These are phyloP conservation scores for Artomyces pyxidatus DNA, from an alignment of 768 basidiomycete genomes.

Conservation along the genomic window DNA sequence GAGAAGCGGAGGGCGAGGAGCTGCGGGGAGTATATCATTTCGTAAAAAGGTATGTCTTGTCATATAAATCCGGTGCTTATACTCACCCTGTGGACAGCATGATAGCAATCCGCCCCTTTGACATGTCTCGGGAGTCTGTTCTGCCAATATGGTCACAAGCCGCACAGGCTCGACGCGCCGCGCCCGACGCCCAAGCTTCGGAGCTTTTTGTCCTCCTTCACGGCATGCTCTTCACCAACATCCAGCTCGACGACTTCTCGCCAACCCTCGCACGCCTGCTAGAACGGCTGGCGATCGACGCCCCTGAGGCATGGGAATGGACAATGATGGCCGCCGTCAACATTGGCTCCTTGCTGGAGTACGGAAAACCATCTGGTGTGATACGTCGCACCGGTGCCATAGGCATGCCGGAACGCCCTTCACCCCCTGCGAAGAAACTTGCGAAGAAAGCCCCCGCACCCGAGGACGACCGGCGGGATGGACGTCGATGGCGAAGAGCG, in stretches of 20 bases:
- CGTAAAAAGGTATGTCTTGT: conserved; percentile 68
- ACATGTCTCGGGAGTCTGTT: conserved; percentile 83
- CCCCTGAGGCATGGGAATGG: conserved; percentile 82
- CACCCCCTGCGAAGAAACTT: conserved; percentile 30
- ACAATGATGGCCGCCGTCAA: conserved; percentile 93
- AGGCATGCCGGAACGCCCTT: conserved; percentile 30
- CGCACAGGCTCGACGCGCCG: conserved; percentile 63
- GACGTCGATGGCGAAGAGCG: conserved; percentile 50
- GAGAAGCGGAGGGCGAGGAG: conserved; percentile 79
- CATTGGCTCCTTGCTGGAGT: conserved; percentile 77
- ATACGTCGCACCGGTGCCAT: conserved; percentile 50
- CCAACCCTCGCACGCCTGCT: conserved; percentile 76
- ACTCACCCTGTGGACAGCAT: conserved; percentile 42
- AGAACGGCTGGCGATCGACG: conserved; percentile 79
- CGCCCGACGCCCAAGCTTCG: conserved; percentile 62
- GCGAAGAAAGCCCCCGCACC: conserved; percentile 25
- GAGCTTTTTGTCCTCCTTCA: conserved; percentile 90
- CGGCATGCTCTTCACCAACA: conserved; percentile 95
- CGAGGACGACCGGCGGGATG: conserved; percentile 56
- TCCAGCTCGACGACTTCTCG: conserved; percentile 87
- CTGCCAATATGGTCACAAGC: conserved; percentile 80
- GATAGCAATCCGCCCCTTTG: conserved; percentile 84
- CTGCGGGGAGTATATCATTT: conserved; percentile 88
- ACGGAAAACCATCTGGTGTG: conserved; percentile 67
- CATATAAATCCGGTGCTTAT: background rate